phyloP scores from a whole-genome alignment of 73 alveolate species.

The Tetrahymena malaccensis region DNA sequence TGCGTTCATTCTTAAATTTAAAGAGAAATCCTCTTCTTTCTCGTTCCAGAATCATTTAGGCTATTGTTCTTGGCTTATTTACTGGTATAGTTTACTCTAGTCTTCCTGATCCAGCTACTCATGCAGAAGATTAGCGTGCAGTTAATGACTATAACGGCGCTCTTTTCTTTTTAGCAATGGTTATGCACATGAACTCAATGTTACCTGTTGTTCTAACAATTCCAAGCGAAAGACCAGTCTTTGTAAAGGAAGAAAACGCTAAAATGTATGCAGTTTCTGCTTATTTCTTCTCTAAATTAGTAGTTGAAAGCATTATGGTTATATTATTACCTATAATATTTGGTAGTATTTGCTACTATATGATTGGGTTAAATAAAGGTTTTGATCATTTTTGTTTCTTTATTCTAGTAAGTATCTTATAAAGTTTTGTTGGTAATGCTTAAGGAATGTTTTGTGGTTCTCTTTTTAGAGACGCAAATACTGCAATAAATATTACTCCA shows the following conservation, averaged over 20 bases:
- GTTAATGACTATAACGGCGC: constrained; percentile 3
- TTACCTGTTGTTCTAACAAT: constrained; percentile 24
- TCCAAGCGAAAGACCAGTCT: constrained; percentile 37
- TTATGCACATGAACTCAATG: constrained; percentile 16
- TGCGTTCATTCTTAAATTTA: not conserved
- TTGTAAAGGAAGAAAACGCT: constrained; percentile 33
- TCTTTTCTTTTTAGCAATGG: constrained; percentile 6
- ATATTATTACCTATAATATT: constrained; percentile 7
- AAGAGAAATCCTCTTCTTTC: not conserved
- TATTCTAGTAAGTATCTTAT: not conserved
- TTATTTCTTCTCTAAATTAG: constrained; percentile 23
- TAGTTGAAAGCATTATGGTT: constrained; percentile 22
- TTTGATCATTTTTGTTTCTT: not conserved
- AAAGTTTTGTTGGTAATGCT: not conserved
- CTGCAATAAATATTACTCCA: not conserved
- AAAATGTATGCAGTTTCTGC: constrained; percentile 23
- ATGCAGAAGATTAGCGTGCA: constrained; percentile 12
- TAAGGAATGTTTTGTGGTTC: constrained; percentile 1
- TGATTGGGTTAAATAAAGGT: constrained; percentile 14
- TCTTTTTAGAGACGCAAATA: not conserved
- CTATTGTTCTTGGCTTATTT: not conserved
- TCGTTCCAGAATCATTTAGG: not conserved
- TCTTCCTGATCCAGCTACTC: not conserved
- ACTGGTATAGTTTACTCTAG: not conserved
- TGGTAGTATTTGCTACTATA: constrained; percentile 15